Conservation (phyloP, 2,329 filamentous ascomycete species). For the Pseudogymnoascus sp. region DNA sequence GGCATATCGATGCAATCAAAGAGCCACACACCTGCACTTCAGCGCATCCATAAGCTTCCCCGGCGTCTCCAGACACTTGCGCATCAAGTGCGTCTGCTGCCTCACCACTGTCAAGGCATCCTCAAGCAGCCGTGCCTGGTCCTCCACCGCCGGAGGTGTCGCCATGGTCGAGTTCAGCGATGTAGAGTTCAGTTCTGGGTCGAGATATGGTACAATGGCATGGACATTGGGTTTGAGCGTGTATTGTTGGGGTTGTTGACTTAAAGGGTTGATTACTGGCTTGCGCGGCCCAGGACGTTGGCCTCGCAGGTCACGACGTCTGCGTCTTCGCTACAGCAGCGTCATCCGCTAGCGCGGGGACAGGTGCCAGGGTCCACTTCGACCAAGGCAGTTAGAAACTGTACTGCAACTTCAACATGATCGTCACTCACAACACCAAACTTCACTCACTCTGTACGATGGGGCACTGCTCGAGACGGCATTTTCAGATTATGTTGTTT, state of each 20-base stretch:
- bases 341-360: constrained; percentile 6
- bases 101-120: constrained; percentile 94
- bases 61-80: constrained; percentile 91
- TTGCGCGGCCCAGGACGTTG: constrained; percentile 8
- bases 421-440: background rate
- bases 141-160: constrained; percentile 60
- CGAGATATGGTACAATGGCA: background rate
- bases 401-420: background rate
- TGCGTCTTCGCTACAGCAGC: constrained; percentile 9
- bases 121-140: constrained; percentile 88
- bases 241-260: background rate
- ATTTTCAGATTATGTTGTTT: background rate
- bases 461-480: background rate
- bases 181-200: background rate
- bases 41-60: constrained; percentile 99
- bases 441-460: background rate
- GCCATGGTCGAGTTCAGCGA: constrained; percentile 33
- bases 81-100: constrained; percentile 95
- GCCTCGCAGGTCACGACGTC: constrained; percentile 8
- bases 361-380: constrained; percentile 1
- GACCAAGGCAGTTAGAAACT: background rate
- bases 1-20: background rate
- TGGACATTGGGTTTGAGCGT: background rate
- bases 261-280: background rate
- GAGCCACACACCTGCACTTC: constrained; percentile 82